Evolutionary conservation across 2,329 filamentous ascomycete species (phyloP).

Genomic region (Penicillium hordei): DNA sequence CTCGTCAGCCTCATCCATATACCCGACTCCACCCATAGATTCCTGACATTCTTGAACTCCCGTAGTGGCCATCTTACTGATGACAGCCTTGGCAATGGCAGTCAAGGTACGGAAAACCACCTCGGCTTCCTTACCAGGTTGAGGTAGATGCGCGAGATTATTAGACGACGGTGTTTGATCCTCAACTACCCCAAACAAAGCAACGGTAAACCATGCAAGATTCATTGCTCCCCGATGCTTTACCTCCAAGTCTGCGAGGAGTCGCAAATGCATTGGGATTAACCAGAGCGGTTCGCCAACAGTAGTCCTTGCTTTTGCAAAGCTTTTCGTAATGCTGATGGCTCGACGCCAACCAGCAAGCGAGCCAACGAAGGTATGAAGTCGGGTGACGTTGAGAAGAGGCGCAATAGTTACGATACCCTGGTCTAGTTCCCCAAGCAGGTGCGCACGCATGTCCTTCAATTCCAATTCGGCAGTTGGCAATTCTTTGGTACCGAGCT

Average conservation of each 20-base stretch:
- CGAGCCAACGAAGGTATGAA: slow-evolving; percentile 44
- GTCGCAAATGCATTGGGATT: slow-evolving; percentile 44
- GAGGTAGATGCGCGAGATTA: slow-evolving; percentile 51
- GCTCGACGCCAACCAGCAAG: slow-evolving; percentile 42
- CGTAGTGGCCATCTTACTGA: slow-evolving; percentile 34
- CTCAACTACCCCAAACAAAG: slow-evolving; percentile 50
- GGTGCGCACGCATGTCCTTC: slow-evolving; percentile 59
- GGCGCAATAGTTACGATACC: slow-evolving; percentile 68
- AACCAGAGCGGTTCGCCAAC: slow-evolving; percentile 40
- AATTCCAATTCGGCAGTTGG: slow-evolving; percentile 70
- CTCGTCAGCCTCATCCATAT: slow-evolving; percentile 47
- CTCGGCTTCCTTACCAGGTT: slow-evolving; percentile 23
- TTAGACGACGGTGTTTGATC: slow-evolving; percentile 42
- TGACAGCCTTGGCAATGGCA: slow-evolving; percentile 36
- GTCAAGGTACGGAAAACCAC: slow-evolving; percentile 33
- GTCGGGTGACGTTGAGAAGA: slow-evolving; percentile 64
- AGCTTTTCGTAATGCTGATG: slow-evolving; percentile 43
- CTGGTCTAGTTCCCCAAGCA: slow-evolving; percentile 65
- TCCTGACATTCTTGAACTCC: slow-evolving; percentile 42
- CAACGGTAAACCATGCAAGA: slow-evolving; percentile 36
- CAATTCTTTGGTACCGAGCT: slow-evolving; percentile 67
- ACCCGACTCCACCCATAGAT: slow-evolving; percentile 41
- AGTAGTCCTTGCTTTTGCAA: slow-evolving; percentile 41
- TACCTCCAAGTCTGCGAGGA: slow-evolving; percentile 41
- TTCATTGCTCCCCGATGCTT: slow-evolving; percentile 41